Conservation (phyloP, 305 asterid genomes). For the Fraxinus paxiana region DNA sequence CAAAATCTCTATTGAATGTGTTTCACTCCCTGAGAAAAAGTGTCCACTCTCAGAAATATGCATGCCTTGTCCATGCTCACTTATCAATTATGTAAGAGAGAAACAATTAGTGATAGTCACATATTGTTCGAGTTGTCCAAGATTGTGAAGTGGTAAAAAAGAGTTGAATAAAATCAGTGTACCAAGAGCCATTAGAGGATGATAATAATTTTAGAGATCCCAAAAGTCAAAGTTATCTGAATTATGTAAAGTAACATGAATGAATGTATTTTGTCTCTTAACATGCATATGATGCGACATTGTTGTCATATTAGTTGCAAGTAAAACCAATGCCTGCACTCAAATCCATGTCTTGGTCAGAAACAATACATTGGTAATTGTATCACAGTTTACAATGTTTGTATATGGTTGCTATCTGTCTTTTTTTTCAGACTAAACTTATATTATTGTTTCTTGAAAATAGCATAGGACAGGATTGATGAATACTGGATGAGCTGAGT, state of each 20-base stretch:
- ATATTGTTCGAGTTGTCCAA: neutral
- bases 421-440: neutral
- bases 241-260: neutral
- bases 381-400: neutral
- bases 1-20: neutral
- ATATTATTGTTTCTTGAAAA: neutral
- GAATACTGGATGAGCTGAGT: neutral
- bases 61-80: neutral
- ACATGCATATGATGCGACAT: neutral
- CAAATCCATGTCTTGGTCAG: neutral
- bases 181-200: neutral
- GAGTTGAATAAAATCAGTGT: neutral
- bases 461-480: neutral
- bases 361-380: neutral
- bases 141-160: neutral
- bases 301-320: neutral
- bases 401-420: neutral
- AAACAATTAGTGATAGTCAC: neutral
- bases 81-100: neutral
- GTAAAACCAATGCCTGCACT: neutral
- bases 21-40: neutral
- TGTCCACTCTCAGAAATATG: neutral
- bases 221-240: neutral
- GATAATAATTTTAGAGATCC: neutral
- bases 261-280: neutral